A percentile compares a stretch with the other conserved stretches of the same genome.
These are phyloP conservation scores for Zymoseptoria crescenta DNA, from an alignment of 2,329 filamentous ascomycete species.

Conservation along the genomic window DNA sequence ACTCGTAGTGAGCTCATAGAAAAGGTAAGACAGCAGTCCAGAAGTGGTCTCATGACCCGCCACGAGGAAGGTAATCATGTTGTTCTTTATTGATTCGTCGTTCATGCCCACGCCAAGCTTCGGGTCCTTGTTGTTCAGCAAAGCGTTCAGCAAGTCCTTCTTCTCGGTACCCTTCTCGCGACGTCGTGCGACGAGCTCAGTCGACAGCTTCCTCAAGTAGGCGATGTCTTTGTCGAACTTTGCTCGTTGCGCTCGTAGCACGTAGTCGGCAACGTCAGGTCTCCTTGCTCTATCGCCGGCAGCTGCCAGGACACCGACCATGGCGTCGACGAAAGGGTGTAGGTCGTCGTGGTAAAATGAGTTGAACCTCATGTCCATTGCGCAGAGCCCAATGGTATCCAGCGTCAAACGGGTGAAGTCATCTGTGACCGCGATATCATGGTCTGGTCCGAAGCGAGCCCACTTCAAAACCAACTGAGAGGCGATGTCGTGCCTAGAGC, in stretches of 20 bases:
- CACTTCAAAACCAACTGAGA: conserved; percentile 7
- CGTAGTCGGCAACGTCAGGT: conserved; percentile 21
- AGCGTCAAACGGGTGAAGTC: conserved; percentile 63
- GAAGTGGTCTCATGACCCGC: conserved; percentile 63
- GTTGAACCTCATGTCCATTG: conserved; percentile 67
- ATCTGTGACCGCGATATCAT: conserved; percentile 52
- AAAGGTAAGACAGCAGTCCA: conserved; percentile 56
- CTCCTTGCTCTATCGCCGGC: conserved; percentile 42
- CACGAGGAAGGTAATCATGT: conserved; percentile 62
- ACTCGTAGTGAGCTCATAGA: conserved; percentile 58
- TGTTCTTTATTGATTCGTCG: conserved; percentile 54
- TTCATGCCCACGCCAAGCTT: conserved; percentile 53
- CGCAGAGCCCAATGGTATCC: conserved; percentile 61
- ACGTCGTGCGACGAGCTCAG: conserved; percentile 7
- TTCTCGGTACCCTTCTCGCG: conserved; percentile 26
- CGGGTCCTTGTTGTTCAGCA: conserved; percentile 53
- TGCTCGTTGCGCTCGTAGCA: conserved; percentile 13
- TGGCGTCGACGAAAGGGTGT: conserved; percentile 66
- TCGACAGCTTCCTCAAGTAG: conserved; percentile 5
- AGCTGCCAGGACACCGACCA: conserved; percentile 54
- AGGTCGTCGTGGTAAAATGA: conserved; percentile 60
- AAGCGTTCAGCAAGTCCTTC: conserved; percentile 57
- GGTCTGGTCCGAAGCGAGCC: conserved; percentile 38
- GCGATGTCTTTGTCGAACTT: conserved; percentile 2
- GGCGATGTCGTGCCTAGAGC: conserved; percentile 1